phyloP scores from a whole-genome alignment of 2,329 filamentous ascomycete species.

The Diaporthe capsici region DNA sequence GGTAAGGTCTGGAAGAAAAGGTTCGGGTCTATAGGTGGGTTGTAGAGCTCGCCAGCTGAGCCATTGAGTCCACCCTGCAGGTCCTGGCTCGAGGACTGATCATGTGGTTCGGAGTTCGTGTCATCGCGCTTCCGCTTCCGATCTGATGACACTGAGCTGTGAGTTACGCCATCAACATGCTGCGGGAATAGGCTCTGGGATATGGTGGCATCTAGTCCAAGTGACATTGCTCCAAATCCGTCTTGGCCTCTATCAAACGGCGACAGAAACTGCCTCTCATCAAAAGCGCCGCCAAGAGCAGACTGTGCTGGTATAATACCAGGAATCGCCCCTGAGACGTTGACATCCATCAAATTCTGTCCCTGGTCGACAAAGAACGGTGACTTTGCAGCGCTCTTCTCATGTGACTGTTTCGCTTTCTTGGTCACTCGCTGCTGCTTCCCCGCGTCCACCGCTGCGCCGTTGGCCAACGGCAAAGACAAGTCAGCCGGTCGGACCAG shows the following conservation, averaged over 20 bases:
- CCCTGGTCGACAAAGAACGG: slow-evolving; percentile 24
- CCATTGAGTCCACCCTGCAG: slow-evolving; percentile 12
- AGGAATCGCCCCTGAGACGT: not conserved
- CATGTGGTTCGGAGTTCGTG: not conserved
- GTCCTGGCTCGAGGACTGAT: not conserved
- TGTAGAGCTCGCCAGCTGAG: slow-evolving; percentile 12
- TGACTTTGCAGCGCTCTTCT: slow-evolving; percentile 25
- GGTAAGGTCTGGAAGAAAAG: slow-evolving; percentile 23
- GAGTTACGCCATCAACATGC: not conserved
- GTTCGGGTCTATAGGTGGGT: slow-evolving; percentile 7
- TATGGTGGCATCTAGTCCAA: slow-evolving; percentile 33
- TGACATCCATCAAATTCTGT: not conserved
- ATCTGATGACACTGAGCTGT: not conserved
- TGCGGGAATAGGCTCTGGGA: slow-evolving; percentile 33
- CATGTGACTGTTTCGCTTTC: slow-evolving; percentile 16
- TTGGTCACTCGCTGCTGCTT: slow-evolving; percentile 25
- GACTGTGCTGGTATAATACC: slow-evolving; percentile 12
- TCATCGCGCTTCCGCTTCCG: slow-evolving; percentile 36
- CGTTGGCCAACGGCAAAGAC: slow-evolving; percentile 12
- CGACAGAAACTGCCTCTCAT: slow-evolving; percentile 15
- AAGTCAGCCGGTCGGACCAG: slow-evolving; percentile 28
- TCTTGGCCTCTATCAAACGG: slow-evolving; percentile 24
- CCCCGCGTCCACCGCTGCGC: not conserved
- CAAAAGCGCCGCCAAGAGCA: slow-evolving; percentile 20
- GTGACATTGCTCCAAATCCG: slow-evolving; percentile 25